Evolutionary conservation across 2,329 filamentous ascomycete species (phyloP).

Genomic region (Aspergillus fumigatus): DNA sequence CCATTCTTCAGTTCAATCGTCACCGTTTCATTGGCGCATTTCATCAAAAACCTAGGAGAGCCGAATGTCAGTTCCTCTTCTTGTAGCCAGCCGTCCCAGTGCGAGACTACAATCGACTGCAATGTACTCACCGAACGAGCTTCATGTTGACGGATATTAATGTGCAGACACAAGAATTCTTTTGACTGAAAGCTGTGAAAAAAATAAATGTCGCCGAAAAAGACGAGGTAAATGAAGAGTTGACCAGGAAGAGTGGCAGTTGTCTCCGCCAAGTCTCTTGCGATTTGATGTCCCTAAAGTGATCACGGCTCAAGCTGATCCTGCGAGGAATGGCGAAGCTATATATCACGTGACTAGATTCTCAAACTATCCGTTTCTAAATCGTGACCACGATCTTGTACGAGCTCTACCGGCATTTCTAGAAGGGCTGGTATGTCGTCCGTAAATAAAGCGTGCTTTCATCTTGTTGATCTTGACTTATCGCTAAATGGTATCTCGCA

Average conservation of each 20-base stretch:
- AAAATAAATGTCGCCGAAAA: neutral
- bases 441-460: too few relatives aligned
- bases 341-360: conserved; percentile 9
- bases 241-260: neutral
- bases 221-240: neutral
- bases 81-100: neutral
- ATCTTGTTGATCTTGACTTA: neutral
- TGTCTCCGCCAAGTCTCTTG: neutral
- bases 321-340: conserved; percentile 14
- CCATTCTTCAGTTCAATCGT: conserved; percentile 99
- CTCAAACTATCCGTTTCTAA: neutral
- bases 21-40: conserved; percentile 97
- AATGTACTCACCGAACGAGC: conserved; percentile 76
- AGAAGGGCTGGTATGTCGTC: neutral
- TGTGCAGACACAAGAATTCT: neutral
- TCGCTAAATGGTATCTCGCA: conserved; percentile 16
- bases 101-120: neutral
- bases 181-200: neutral
- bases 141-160: conserved; percentile 63
- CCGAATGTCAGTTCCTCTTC: conserved; percentile 10
- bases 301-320: conserved; percentile 9
- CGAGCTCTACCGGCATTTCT: neutral
- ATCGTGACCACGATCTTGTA: neutral
- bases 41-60: conserved; percentile 84
- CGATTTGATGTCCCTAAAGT: conserved; percentile 4